Evolutionary conservation across 2,329 filamentous ascomycete species (phyloP).

Genomic region (Calonectria honghensis): DNA sequence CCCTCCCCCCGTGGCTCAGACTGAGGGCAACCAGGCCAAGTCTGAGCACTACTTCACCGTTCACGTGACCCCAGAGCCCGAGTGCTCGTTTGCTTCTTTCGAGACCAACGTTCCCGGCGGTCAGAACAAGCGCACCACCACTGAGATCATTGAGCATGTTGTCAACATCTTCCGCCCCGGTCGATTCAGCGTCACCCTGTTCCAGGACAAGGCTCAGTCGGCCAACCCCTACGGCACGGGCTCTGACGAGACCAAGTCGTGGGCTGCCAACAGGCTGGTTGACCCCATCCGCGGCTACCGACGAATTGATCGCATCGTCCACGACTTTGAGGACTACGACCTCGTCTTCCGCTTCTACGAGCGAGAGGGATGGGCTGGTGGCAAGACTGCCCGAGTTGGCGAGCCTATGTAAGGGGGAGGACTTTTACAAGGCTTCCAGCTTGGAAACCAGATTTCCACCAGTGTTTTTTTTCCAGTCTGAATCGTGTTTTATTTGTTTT

Average conservation of each 20-base stretch:
- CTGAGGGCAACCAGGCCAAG: constrained; percentile 66
- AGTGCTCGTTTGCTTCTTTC: constrained; percentile 98
- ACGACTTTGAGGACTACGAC: constrained; percentile 98
- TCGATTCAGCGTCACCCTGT: constrained; percentile 97
- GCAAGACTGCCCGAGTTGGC: constrained; percentile 72
- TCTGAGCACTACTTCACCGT: constrained; percentile 96
- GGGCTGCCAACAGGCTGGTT: constrained; percentile 73
- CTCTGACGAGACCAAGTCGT: constrained; percentile 62
- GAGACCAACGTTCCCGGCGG: constrained; percentile 97
- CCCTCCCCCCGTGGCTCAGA: constrained; percentile 73
- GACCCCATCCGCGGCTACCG: constrained; percentile 91
- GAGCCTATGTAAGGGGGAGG: constrained; percentile 61
- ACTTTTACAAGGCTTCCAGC: constrained; percentile 14
- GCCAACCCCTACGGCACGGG: constrained; percentile 64
- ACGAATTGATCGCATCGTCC: constrained; percentile 94
- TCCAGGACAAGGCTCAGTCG: constrained; percentile 85
- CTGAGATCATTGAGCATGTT: constrained; percentile 94
- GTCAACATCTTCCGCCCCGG: constrained; percentile 97
- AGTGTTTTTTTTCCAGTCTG: constrained; percentile 1
- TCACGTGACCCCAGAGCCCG: constrained; percentile 96
- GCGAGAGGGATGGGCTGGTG: constrained; percentile 83
- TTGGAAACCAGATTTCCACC: constrained; percentile 17
- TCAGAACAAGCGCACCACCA: constrained; percentile 90
- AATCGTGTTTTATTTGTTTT: constrained; percentile 16
- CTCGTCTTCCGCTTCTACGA: constrained; percentile 98